These are phyloP conservation scores for Vicia faba DNA, from an alignment of 306 rosid genomes.

Conservation along the genomic window DNA sequence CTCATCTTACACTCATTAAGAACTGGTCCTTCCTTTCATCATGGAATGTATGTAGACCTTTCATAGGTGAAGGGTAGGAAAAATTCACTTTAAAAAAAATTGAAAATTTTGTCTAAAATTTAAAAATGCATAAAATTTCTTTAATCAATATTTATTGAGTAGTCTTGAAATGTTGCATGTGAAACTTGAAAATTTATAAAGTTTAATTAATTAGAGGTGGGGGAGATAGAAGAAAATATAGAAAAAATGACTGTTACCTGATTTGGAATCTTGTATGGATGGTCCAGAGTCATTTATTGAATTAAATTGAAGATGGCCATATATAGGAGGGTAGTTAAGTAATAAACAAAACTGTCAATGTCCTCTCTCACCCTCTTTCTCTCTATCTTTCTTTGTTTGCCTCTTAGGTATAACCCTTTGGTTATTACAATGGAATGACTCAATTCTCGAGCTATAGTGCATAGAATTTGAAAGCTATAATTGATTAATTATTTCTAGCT, in stretches of 20 bases:
- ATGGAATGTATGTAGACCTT: no score
- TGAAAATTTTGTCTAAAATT: no score
- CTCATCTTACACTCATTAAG: no score
- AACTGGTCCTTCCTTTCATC: no score
- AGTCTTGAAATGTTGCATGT: no score
- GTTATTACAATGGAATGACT: conserved; percentile 75
- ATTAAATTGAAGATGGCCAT: conserved; percentile 33
- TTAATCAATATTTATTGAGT: no score
- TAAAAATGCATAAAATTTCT: no score
- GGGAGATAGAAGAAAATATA: conserved; percentile 3
- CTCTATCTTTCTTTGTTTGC: conserved; percentile 27
- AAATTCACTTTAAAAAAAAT: no score
- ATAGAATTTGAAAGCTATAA: conserved; percentile 64
- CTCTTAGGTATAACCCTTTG: conserved; percentile 48
- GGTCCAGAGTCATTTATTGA: conserved; percentile 46
- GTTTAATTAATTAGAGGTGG: background rate
- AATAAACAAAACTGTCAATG: conserved; percentile 30
- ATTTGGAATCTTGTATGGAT: conserved; percentile 44
- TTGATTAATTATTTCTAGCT: conserved; percentile 68
- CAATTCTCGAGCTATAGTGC: conserved; percentile 51
- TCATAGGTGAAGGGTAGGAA: no score
- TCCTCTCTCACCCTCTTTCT: conserved; percentile 8
- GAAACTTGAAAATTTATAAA: no score
- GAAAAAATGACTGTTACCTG: conserved; percentile 34
- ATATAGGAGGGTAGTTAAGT: conserved; percentile 35